Evolutionary conservation across 1,139 yeast genomes (phyloP), one percentile per base, ranked within the genome.

Genomic region (Pichia inconspicua): DNA sequence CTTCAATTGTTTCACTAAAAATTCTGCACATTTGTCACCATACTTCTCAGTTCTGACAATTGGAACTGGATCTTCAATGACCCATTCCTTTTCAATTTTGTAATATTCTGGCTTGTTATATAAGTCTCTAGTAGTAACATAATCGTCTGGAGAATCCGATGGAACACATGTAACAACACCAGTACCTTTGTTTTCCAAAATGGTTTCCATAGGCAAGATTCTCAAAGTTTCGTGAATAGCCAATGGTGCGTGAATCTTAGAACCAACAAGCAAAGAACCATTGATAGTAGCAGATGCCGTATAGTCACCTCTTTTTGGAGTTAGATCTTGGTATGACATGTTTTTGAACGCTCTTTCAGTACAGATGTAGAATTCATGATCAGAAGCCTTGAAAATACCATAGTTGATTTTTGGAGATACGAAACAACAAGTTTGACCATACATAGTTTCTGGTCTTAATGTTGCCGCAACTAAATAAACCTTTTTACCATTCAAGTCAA

Each of bases 91-190:
- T 53, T 90, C 74, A 62, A 92, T 86, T 47, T 81, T 78, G 67
- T 92, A 90, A 68, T 83, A 92, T 63, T 88, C 97, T 32, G 97
- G 85, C 71, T 94, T 94, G 73, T 88, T 82, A 59, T 77, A 75
- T 61, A 92, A 78, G 59, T 92, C 98, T 60, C 75, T 75, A 45
- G 84, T 77, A 53, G 97, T 94, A 68, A 90, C 80, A 64, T 64
- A 92, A 73, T 92, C 98, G 71, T 94, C 99, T 53, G 99, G 97
- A 50, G 97, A 90, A 69, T 90, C 97, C 15, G 96, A 84, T 55
- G 98, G 98, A 55, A 90, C 98, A 73, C 97, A 94, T 14, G 97
- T 92, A 51, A 94, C 98, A 41, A 92, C 97, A 73, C 97, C 98
- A 46, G 98, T 94, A 77, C 98, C 98, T 73, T 94, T 92, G 51